phyloP scores from a whole-genome alignment of 805 yeast species.

The Ogataea populi-albae region DNA sequence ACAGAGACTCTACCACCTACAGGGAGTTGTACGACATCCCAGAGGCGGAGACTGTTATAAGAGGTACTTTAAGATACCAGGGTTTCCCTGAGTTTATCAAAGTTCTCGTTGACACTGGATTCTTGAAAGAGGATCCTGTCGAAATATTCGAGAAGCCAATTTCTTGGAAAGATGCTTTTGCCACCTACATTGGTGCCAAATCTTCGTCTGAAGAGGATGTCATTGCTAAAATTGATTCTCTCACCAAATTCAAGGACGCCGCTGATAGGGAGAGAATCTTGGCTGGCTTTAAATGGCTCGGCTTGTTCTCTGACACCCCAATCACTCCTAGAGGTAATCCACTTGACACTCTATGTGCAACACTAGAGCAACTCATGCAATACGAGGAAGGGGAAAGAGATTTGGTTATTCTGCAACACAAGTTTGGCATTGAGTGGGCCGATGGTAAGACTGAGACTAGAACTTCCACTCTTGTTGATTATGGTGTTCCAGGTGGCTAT shows the following conservation, averaged over 20 bases:
- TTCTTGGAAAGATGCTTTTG: slow-evolving; percentile 89
- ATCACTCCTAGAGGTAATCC: slow-evolving; percentile 92
- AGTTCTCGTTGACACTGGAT: slow-evolving; percentile 90
- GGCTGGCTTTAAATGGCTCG: slow-evolving; percentile 91
- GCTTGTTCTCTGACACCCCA: slow-evolving; percentile 72
- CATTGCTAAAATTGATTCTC: slow-evolving; percentile 67
- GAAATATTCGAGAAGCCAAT: slow-evolving; percentile 53
- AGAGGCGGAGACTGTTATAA: slow-evolving; percentile 93
- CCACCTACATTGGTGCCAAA: slow-evolving; percentile 68
- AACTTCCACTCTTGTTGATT: slow-evolving; percentile 92
- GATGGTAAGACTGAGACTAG: slow-evolving; percentile 89
- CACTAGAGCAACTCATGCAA: slow-evolving; percentile 93
- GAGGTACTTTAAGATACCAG: slow-evolving; percentile 97
- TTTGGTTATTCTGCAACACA: slow-evolving; percentile 92
- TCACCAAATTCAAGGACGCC: slow-evolving; percentile 76
- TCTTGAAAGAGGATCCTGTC: slow-evolving; percentile 73
- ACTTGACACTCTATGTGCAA: slow-evolving; percentile 94
- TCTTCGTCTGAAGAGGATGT: slow-evolving; percentile 72
- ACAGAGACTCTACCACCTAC: slow-evolving; percentile 95
- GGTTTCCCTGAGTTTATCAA: slow-evolving; percentile 98
- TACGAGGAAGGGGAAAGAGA: slow-evolving; percentile 95
- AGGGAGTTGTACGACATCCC: slow-evolving; percentile 91
- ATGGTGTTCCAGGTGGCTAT: slow-evolving; percentile 90
- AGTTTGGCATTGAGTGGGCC: slow-evolving; percentile 95
- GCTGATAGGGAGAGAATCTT: slow-evolving; percentile 85